A percentile compares a stretch with the other conserved stretches of the same genome.
phyloP scores from a whole-genome alignment of 495 filamentous ascomycete genomes.

The Podospora pseudopauciseta region DNA sequence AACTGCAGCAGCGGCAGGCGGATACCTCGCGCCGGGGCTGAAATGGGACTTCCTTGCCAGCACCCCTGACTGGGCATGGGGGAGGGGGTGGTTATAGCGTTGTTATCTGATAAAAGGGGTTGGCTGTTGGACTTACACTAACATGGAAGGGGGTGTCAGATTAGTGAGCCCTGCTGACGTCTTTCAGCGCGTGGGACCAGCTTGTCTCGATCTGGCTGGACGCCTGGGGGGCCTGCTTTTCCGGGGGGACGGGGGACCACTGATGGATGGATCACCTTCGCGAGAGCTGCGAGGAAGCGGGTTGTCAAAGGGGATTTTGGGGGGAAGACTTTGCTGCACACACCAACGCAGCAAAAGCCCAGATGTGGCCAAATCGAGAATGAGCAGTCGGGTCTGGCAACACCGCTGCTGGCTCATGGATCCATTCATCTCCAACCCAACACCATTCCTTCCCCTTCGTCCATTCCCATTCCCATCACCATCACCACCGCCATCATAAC shows the following conservation, averaged over 20 bases:
- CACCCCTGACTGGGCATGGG: constrained; percentile 7
- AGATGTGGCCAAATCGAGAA: constrained; percentile 36
- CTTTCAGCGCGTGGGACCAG: constrained; percentile 24
- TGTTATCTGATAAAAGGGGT: neutral
- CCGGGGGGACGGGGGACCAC: constrained; percentile 25
- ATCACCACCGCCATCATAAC: constrained; percentile 26
- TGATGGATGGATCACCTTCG: constrained; percentile 41
- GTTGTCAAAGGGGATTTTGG: constrained; percentile 34
- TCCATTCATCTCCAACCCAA: constrained; percentile 19
- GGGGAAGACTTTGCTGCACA: constrained; percentile 31
- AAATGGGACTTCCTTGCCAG: constrained; percentile 16
- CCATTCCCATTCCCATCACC: constrained; percentile 10
- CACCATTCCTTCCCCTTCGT: constrained; percentile 16
- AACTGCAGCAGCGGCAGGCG: constrained; percentile 10
- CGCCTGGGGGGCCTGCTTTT: neutral
- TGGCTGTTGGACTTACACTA: neutral
- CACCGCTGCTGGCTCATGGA: constrained; percentile 18
- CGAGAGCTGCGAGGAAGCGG: constrained; percentile 35
- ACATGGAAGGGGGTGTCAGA: constrained; percentile 19
- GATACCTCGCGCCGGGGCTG: constrained; percentile 31
- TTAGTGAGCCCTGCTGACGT: constrained; percentile 30
- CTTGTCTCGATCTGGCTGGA: constrained; percentile 27
- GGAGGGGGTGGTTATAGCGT: constrained; percentile 19
- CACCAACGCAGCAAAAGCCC: constrained; percentile 32
- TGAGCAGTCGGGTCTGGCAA: constrained; percentile 27